Conservation (phyloP, 179 eudicot genomes). For the Heliamphora pulchella region DNA sequence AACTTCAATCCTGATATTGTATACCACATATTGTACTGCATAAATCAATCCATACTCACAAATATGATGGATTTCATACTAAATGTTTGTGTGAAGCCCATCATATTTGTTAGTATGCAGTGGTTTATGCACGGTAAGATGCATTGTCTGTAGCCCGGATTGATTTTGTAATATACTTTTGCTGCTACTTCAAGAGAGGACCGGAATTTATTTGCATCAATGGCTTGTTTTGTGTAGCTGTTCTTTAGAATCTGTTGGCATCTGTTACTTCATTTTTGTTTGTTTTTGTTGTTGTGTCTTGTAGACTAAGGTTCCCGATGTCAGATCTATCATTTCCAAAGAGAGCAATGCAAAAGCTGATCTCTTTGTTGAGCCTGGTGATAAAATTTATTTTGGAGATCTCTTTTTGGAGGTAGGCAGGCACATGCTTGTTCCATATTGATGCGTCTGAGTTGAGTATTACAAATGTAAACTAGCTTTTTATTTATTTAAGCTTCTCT, state of each 20-base stretch:
- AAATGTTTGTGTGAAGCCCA: too few relatives aligned
- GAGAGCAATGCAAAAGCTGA: conserved; percentile 90
- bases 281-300: conserved; percentile 12
- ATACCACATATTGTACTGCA: too few relatives aligned
- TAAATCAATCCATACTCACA: too few relatives aligned
- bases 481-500: neutral
- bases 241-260: conserved; percentile 3
- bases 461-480: neutral
- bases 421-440: conserved; percentile 1
- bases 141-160: too few relatives aligned
- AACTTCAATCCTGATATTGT: neutral
- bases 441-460: conserved; percentile 2
- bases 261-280: conserved; percentile 8
- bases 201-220: neutral
- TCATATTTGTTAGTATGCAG: too few relatives aligned
- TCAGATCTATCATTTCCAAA: conserved; percentile 76
- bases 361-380: conserved; percentile 62
- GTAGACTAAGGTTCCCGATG: conserved; percentile 71
- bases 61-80: too few relatives aligned
- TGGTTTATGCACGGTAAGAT: too few relatives aligned
- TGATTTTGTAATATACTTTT: neutral
- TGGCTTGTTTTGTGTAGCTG: neutral
- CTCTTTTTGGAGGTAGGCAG: conserved; percentile 67
- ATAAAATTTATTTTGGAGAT: conserved; percentile 62
- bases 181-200: neutral